These are phyloP conservation scores for Blastocystis sp. DNA, from an alignment of 352 stramenopile genomes.

Conservation along the genomic window DNA sequence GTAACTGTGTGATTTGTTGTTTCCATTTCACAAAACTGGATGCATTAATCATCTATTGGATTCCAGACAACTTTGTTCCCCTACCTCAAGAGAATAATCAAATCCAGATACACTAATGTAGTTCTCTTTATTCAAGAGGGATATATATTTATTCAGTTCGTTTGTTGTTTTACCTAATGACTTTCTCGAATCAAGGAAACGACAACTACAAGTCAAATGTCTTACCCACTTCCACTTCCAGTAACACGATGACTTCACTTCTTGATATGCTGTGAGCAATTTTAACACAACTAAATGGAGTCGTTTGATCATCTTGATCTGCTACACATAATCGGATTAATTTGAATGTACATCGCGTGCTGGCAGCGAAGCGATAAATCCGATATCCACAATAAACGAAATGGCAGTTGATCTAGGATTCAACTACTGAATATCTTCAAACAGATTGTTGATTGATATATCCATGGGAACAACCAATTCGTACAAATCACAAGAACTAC, in stretches of 20 bases:
- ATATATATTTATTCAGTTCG: constrained; percentile 43
- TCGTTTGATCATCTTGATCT: background rate
- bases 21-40: constrained; percentile 29
- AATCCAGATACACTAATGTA: background rate
- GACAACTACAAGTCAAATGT: background rate
- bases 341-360: background rate
- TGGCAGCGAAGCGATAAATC: background rate
- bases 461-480: background rate
- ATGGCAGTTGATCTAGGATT: background rate
- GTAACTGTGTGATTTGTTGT: constrained; percentile 3
- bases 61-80: background rate
- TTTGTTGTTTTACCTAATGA: constrained; percentile 11
- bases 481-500: no score
- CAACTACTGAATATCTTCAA: background rate
- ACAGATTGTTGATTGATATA: background rate
- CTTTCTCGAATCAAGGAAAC: constrained; percentile 35
- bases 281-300: constrained; percentile 29
- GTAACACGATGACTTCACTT: constrained; percentile 21
- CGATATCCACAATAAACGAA: constrained; percentile 40
- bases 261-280: constrained; percentile 3
- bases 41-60: constrained; percentile 34
- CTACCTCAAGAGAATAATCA: constrained; percentile 55
- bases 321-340: background rate
- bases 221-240: constrained; percentile 1
- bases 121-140: constrained; percentile 9